Base-by-base conservation (phyloP, 495 filamentous ascomycete species). In the Trichocladium uniseriatum region DNA sequence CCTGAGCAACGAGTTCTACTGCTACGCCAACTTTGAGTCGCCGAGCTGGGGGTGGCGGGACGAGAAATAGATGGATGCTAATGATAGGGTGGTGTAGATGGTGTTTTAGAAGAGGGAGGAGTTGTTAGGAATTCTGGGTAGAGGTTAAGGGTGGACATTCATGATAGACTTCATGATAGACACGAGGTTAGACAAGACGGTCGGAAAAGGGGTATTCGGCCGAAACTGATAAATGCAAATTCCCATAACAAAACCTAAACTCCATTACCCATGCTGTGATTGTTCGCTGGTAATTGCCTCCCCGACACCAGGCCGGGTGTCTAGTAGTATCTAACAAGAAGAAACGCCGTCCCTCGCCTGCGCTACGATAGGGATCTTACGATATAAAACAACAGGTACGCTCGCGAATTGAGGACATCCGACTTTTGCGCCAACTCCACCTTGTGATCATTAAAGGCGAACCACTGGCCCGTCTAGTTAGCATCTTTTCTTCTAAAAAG, bases 361-460 rank as follows among this genome's bases (percentile, higher is more conserved):
- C 18, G 28, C 53, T 67, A 78, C 51, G 74, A 63, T 37, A 87
- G 61, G 18, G 76, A 79, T 41, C 81, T 75, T 36, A 87, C 79
- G 40, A 84, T 82, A 56, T 96, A 96, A 64, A 95, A 91, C 34
- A 96, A 67, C 35, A 96, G 68, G 64, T 94, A 96, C 10, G 90
- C 89, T 57, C 90, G 75, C 35, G 84, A 84, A 21, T 73, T 77
- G 20, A 96, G 74, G 7, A 95, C 90, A 44, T 95, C 83, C 6
- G 80, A 77, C 56, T 89, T 86, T 15, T 72, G 74, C 18, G 84
- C 88, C 42, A 86, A 55, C 40, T 87, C 87, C 38, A 96, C 89
- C 60, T 84, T 84, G 60, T 87, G 87, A 64, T 96, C 90, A 55
- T 96, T 89, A 71, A 95, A 94, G 24, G 80, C 74, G 61, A 90